Base-by-base conservation (phyloP, 805 yeast genomes). In the Cyberlindnera mycetangii region DNA sequence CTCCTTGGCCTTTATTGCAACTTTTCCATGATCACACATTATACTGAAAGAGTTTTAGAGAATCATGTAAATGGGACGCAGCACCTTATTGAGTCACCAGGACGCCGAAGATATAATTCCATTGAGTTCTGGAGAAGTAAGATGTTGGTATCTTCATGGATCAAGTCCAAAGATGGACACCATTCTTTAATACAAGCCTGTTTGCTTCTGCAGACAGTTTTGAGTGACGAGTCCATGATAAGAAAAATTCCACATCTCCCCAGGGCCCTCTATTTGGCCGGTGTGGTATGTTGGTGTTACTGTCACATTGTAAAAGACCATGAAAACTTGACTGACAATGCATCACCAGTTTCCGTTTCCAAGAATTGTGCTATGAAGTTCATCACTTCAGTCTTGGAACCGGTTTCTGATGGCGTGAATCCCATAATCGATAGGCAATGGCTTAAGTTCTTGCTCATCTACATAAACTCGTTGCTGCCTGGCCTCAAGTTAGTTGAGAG, bases 1-100 rank as follows among this genome's bases (percentile, higher is more conserved):
- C 42, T 60, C 12, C 44, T 64, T n/a, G 53, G 56, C 19, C 48
- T 65, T 14, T 56, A 63, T 45, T 55, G 61, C 16, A 58, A 65
- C 42, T 49, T 55, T 16, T 46, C 48, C 15, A 28, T 52, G 7
- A 35, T 64, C 12, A 39, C 40, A 4, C 46, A 47, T 32, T 54
- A 45, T 19, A 49, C 46, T 32, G 35, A 38, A 20, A 38, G 42
- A 17, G 21, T 44, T 10, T 31, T 41, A 15, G 38, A 32, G 21
- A 12, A 42, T n/a, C 28, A 41, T 6, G 5, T 25, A 12, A 18
- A 34, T 14, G 9, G 31, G 17, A 6, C 18, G 21, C 24, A 32
- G 4, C 28, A 22, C 11, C 17, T 40, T 2, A 37, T 22, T 10
- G 49, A 45, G 8, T 39, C 47, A 10, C 48, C 47, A 44, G 35